Base-by-base conservation (phyloP, 2,329 filamentous ascomycete genomes). In the Phoma herbarum region DNA sequence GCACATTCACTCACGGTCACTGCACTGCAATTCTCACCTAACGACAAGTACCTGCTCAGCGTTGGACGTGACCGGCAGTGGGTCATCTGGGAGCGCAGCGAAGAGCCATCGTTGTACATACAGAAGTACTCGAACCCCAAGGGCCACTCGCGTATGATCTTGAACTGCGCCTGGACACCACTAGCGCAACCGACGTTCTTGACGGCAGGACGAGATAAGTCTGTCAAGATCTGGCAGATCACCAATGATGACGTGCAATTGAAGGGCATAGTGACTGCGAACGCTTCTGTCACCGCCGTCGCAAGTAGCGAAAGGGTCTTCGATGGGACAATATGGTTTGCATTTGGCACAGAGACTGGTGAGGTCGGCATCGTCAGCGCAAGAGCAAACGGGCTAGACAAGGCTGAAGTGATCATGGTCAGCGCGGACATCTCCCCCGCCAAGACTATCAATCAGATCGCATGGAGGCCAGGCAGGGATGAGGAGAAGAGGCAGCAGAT, bases 11-110 rank as follows among this genome's bases (percentile, higher is more conserved):
- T 98, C 52, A 99, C 95, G 0, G 90, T 93, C 23, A 94, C 93
- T 0, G 85, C 90, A 16, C 81, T 99, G 33, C 84, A 88, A 9
- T 99, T 98, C 79, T 93, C 91, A 0, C 72, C 77, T 0, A 89
- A 94, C 67, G 91, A 95, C 73, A 75, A 75, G 10, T 88, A 87
- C 60, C 83, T 99, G 16, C 83, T 99, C 2, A 97, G 92, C 62
- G 94, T 97, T 1, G 94, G 95, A 2, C 84, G 95, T 59, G 95
- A 99, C 77, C 84, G 95, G 12, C 92, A 96, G 77, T 99, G 94
- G 93, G 89, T 88, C 0, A 81, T 98, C 1, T 99, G 94, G 74
- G 80, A 86, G 67, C 82, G 87, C 37, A 78, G 78, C 31, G 70
- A 66, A 6, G 68, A 75, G 23, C 25, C 57, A 4, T 59, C 55